phyloP scores from a whole-genome alignment of 2,329 filamentous ascomycete genomes.

The Parastagonospora avenae region DNA sequence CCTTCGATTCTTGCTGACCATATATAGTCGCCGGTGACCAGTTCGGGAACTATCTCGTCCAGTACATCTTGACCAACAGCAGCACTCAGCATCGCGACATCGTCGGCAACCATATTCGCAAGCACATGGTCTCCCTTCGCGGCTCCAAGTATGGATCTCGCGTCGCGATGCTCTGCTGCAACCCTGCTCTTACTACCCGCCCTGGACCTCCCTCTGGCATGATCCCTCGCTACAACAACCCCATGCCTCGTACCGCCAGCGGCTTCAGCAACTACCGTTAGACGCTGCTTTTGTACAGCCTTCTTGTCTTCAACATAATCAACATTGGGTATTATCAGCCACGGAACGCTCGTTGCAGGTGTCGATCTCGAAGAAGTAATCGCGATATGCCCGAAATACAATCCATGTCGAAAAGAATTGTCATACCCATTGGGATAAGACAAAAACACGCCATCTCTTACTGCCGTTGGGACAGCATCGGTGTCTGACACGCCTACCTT shows the following conservation, averaged over 20 bases:
- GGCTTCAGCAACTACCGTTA: constrained; percentile 38
- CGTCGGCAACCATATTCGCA: constrained; percentile 89
- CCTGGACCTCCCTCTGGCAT: constrained; percentile 80
- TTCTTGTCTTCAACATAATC: constrained; percentile 28
- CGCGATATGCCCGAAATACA: constrained; percentile 40
- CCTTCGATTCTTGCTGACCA: constrained; percentile 15
- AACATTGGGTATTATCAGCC: constrained; percentile 37
- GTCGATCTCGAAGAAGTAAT: constrained; percentile 39
- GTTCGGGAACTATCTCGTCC: constrained; percentile 97
- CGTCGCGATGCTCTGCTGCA: constrained; percentile 98
- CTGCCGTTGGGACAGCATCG: constrained; percentile 29
- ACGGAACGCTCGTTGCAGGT: constrained; percentile 29
- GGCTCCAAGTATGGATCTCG: constrained; percentile 98
- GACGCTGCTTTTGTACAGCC: constrained; percentile 6
- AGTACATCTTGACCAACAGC: constrained; percentile 93
- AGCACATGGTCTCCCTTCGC: constrained; percentile 98
- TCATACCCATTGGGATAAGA: constrained; percentile 38
- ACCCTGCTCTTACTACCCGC: constrained; percentile 85
- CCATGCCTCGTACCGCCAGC: constrained; percentile 26
- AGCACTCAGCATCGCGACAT: constrained; percentile 87
- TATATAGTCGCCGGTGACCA: constrained; percentile 86
- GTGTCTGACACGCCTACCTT: constrained; percentile 30
- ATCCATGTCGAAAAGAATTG: constrained; percentile 38
- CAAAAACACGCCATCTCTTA: constrained; percentile 31
- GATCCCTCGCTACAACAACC: constrained; percentile 42